A percentile compares a stretch with the other conserved stretches of the same genome.
phyloP scores from a whole-genome alignment of 1,284 basidiomycete species.

The Sporisorium reilianum region DNA sequence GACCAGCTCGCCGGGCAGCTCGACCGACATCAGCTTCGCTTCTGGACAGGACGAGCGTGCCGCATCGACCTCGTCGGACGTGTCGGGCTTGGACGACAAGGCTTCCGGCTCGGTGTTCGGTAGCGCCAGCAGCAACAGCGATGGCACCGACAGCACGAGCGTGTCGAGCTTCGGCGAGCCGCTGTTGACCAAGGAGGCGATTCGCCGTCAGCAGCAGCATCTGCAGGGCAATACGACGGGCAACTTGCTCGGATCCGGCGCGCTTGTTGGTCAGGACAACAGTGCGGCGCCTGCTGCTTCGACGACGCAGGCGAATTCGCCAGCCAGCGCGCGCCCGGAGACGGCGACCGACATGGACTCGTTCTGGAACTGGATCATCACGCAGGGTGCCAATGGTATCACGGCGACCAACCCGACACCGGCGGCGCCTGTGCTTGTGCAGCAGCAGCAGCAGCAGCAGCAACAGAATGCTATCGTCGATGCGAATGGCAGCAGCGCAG shows the following conservation, averaged over 20 bases:
- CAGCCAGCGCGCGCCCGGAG: constrained; percentile 16
- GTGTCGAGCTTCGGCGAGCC: constrained; percentile 40
- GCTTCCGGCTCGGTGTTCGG: constrained; percentile 24
- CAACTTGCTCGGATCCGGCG: not conserved
- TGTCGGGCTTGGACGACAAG: constrained; percentile 34
- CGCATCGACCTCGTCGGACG: constrained; percentile 33
- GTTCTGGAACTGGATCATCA: constrained; percentile 64
- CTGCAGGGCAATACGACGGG: constrained; percentile 12
- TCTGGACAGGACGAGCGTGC: constrained; percentile 40
- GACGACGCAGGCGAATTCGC: constrained; percentile 22
- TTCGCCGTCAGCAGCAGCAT: constrained; percentile 38
- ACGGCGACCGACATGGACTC: constrained; percentile 49
- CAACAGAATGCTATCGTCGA: not conserved
- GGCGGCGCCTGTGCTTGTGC: constrained; percentile 26
- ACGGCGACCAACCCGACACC: constrained; percentile 6
- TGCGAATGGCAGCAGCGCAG: not conserved
- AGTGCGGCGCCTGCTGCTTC: constrained; percentile 5
- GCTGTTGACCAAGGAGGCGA: constrained; percentile 39
- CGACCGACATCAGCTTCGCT: constrained; percentile 37
- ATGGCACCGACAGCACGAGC: constrained; percentile 41
- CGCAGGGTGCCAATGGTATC: constrained; percentile 52
- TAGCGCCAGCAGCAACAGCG: constrained; percentile 20
- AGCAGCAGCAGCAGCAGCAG: constrained; percentile 12
- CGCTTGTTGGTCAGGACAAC: not conserved
- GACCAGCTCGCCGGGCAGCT: constrained; percentile 51